Evolutionary conservation across 495 filamentous ascomycete species (phyloP), one percentile per base, ranked within the genome.

Genomic region (Penicillium nucicola): DNA sequence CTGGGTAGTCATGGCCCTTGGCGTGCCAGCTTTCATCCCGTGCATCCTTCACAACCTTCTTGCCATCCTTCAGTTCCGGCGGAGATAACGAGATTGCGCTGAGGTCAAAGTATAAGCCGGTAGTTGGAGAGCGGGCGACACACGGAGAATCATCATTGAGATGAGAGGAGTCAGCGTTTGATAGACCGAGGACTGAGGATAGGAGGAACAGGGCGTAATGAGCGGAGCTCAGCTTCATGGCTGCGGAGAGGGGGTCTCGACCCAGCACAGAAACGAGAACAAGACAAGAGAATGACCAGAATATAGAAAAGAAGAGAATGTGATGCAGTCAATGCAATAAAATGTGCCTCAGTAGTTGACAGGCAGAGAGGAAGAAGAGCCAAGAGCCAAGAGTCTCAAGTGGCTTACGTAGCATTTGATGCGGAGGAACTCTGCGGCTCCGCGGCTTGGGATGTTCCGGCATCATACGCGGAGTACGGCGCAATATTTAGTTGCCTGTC

Each of bases 21-120:
- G 88, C 87, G 38, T 84, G 74, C 84, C 92, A 97, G 76, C 91
- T 90, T 33, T 82, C 72, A n/a, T 76, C 74, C 52, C 83, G 74
- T 56, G 81, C 70, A 63, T 86, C 71, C 60, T 83, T 80, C 42
- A 79, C 71, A 30, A 73, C 55, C 55, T 83, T 86, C 48, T 80
- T 76, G 35, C 77, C 79, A 30, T 84, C 76, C 40, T 77, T 72
- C 25, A 74, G 52, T 46, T 61, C 52, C 8, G 80, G 74, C 14
- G 83, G 77, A 7, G 66, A 60, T 33, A 87, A 75, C 13, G 79
- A 81, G 52, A 97, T 82, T 8, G 86, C 79, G 57, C 85, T 86
- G 43, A 99, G 77, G 62, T 99, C 93, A 72, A 89, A 97, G 80
- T 91, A 97, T 45, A 87, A 75, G 40, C 90, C 91, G 41, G 76